Evolutionary conservation across 2,329 filamentous ascomycete genomes (phyloP).

Genomic region (Ascochyta koolunga): DNA sequence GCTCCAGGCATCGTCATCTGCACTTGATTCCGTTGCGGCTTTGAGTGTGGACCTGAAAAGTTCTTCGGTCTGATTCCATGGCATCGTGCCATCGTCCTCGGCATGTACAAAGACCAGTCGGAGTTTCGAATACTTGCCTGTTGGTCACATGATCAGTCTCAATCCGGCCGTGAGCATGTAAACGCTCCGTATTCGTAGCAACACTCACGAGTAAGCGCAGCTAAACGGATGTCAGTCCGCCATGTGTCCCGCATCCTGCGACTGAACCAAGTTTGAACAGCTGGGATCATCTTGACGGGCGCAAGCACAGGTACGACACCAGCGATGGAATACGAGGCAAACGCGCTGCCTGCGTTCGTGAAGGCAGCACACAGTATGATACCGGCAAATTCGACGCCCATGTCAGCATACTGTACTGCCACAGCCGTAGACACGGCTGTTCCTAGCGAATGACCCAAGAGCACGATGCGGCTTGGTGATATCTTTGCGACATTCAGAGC

Average conservation of each 20-base stretch:
- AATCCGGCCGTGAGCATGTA: not conserved
- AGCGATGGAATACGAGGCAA: conserved; percentile 77
- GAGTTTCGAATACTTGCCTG: conserved; percentile 22
- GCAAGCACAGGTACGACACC: conserved; percentile 78
- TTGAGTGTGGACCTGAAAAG: conserved; percentile 37
- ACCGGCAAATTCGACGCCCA: conserved; percentile 73
- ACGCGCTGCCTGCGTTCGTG: conserved; percentile 72
- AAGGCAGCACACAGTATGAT: conserved; percentile 82
- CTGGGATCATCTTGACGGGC: conserved; percentile 71
- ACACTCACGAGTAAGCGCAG: conserved; percentile 56
- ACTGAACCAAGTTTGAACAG: conserved; percentile 67
- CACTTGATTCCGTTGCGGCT: conserved; percentile 27
- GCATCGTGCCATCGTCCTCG: conserved; percentile 43
- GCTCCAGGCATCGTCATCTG: conserved; percentile 17
- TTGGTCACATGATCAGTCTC: conserved; percentile 4
- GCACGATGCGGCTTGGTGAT: conserved; percentile 73
- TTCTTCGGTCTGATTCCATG: conserved; percentile 42
- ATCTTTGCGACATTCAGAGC: conserved; percentile 71
- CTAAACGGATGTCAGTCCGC: conserved; percentile 72
- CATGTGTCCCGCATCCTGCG: conserved; percentile 76
- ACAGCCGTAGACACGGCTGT: conserved; percentile 82
- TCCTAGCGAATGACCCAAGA: conserved; percentile 87
- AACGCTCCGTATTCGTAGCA: not conserved
- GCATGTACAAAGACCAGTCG: conserved; percentile 44
- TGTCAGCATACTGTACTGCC: conserved; percentile 69